Evolutionary conservation across 495 filamentous ascomycete species (phyloP).

Genomic region (Aspergillus haitiensis): DNA sequence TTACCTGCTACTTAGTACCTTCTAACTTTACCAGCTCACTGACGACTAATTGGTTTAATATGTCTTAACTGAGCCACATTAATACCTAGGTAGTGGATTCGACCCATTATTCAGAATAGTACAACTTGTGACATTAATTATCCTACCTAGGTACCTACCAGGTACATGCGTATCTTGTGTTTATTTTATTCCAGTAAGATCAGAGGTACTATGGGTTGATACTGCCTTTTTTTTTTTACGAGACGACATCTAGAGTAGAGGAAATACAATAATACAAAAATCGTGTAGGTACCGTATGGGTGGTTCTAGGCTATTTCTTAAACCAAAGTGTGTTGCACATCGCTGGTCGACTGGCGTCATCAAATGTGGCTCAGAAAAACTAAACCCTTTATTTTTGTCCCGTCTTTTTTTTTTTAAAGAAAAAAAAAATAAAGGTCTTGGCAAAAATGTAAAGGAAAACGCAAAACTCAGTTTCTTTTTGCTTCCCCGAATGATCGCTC

Average conservation of each 20-base stretch:
- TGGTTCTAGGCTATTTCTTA: neutral
- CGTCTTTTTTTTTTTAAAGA: too few species aligned
- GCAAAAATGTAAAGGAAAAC: neutral
- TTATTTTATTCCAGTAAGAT: too few species aligned
- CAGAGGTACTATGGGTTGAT: too few species aligned
- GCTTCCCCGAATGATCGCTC: constrained; percentile 5
- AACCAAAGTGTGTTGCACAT: constrained; percentile 1
- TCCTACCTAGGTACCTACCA: too few species aligned
- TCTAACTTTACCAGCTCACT: too few species aligned
- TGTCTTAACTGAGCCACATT: neutral
- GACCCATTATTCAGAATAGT: too few species aligned
- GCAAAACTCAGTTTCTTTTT: neutral
- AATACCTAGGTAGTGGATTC: neutral
- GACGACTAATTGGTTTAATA: too few species aligned
- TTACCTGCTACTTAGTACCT: neutral
- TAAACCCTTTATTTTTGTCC: neutral
- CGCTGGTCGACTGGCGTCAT: constrained; percentile 12
- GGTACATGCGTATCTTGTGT: too few species aligned
- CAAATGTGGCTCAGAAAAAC: constrained; percentile 11
- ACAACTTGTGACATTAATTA: too few species aligned
- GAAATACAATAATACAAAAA: too few species aligned
- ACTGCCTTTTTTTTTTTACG: too few species aligned
- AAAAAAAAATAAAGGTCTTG: neutral
- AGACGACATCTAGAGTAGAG: too few species aligned
- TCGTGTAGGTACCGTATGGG: neutral